These are phyloP conservation scores for rapeseed (Brassica napus) DNA, from an alignment of 345 rosid species.

Conservation along the genomic window Da-Ae NC_063451.1:29089001-29089500, in stretches of 20 bases:
- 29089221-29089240: conserved; percentile 59
- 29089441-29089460: background rate
- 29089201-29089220: conserved; percentile 55
- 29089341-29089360: conserved; percentile 81
- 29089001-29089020: no score
- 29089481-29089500: conserved; percentile 71
- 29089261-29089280: background rate
- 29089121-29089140: conserved; percentile 92
- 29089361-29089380: conserved; percentile 46
- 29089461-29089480: conserved; percentile 67
- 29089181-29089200: conserved; percentile 54
- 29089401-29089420: background rate
- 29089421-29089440: background rate
- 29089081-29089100: conserved; percentile 90
- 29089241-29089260: background rate
- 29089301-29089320: background rate
- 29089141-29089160: conserved; percentile 86
- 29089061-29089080: conserved; percentile 49
- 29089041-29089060: background rate
- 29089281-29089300: background rate
- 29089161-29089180: conserved; percentile 75
- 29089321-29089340: conserved; percentile 46
- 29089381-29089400: background rate
- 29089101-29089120: conserved; percentile 75
- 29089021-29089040: no score